phyloP scores from a whole-genome alignment of 768 basidiomycete genomes.

The Gelatoporia subvermispora region DNA sequence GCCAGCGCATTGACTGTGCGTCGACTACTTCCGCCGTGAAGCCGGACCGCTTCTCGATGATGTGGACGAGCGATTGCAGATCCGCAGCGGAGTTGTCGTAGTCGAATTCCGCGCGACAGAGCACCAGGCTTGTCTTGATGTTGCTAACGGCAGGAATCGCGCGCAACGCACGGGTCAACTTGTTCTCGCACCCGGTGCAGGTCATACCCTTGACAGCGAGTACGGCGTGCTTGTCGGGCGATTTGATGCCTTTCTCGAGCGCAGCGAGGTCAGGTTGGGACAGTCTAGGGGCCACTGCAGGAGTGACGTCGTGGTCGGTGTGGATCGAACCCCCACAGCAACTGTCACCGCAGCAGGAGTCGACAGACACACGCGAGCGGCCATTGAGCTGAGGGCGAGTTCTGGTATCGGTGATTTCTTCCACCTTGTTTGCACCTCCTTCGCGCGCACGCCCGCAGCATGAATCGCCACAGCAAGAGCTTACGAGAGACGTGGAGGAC shows the following conservation, averaged over 20 bases:
- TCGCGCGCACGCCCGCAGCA: slow-evolving; percentile 7
- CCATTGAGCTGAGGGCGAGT: no score
- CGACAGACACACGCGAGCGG: slow-evolving; percentile 7
- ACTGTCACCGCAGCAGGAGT: slow-evolving; percentile 11
- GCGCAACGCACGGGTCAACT: slow-evolving; percentile 18
- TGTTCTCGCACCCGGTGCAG: slow-evolving; percentile 28
- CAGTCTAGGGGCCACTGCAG: neutral
- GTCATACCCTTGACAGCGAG: slow-evolving; percentile 26
- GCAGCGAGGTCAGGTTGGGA: slow-evolving; percentile 4
- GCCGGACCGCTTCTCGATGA: slow-evolving; percentile 23
- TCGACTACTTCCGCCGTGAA: slow-evolving; percentile 21
- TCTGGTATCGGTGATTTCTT: no score
- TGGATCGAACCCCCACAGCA: slow-evolving; percentile 7
- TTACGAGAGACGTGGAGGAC: neutral
- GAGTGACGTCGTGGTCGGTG: neutral
- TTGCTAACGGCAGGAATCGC: slow-evolving; percentile 18
- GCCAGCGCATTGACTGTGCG: slow-evolving; percentile 8
- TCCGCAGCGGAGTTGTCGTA: slow-evolving; percentile 15
- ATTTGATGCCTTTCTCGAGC: slow-evolving; percentile 2
- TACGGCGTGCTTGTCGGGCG: slow-evolving; percentile 11
- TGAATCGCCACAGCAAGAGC: slow-evolving; percentile 10
- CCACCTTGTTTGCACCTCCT: neutral
- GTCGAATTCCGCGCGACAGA: slow-evolving; percentile 26
- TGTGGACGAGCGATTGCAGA: slow-evolving; percentile 15
- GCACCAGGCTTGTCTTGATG: slow-evolving; percentile 25